A percentile compares a stretch with the other conserved stretches of the same genome.
Evolutionary conservation across 768 basidiomycete species (phyloP).

Genomic region (Lentinula boryana): DNA sequence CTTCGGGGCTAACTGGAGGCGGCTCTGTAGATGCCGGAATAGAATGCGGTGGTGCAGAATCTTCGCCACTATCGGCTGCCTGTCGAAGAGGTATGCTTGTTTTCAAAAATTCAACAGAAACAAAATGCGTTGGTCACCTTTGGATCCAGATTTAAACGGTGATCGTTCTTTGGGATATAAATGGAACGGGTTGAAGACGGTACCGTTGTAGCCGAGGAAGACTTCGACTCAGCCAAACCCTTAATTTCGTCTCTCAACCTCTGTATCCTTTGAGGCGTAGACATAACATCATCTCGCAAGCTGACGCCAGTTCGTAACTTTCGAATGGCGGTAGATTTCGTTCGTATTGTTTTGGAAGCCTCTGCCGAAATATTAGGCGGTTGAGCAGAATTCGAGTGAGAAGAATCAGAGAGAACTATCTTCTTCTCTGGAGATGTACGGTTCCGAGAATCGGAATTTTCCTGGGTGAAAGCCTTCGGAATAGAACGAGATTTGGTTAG

Average conservation of each 20-base stretch:
- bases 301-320: background rate
- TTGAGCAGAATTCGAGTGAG: background rate
- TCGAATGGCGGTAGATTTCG: background rate
- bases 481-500: constrained; percentile 36
- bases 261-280: constrained; percentile 7
- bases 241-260: constrained; percentile 11
- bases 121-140: background rate
- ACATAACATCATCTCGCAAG: background rate
- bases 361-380: background rate
- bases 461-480: constrained; percentile 13
- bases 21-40: background rate
- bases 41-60: background rate
- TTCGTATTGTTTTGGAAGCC: background rate
- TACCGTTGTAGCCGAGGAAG: background rate
- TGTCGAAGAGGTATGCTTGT: background rate
- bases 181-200: background rate
- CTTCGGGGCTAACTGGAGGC: background rate
- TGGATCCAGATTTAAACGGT: background rate
- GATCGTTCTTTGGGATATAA: background rate
- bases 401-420: background rate
- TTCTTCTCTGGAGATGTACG: constrained; percentile 11
- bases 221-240: background rate
- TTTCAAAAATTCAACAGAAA: background rate
- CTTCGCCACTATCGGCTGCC: background rate
- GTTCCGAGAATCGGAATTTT: constrained; percentile 18